Base-by-base conservation (phyloP, 1,284 basidiomycete genomes). In the Trichosporon coremiiforme region DNA sequence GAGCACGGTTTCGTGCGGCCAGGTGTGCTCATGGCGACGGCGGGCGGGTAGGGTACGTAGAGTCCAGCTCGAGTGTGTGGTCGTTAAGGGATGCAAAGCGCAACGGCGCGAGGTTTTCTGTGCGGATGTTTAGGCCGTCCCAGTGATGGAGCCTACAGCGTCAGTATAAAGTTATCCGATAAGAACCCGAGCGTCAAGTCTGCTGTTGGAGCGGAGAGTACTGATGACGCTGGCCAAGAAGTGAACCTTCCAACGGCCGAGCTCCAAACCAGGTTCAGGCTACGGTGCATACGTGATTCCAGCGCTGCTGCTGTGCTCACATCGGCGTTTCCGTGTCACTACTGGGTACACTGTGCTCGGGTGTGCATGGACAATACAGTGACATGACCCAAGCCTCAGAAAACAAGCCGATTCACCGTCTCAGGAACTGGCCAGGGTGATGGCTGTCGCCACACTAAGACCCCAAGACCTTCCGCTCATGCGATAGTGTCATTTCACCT, bases 1-100 rank as follows among this genome's bases (percentile, higher is more conserved):
- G 57, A 62, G 31, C 31, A 62, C 31, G 17, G 31, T 62, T 35
- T 33, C 15, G 31, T 33, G 57, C 57, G 57, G 17, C 57, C 29
- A 15, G 53, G 53, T 29, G 25, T 57, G 57, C 57, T 62, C 57
- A 62, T 62, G 57, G 57, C 57, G 57, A 62, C 57, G 57, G 57
- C 57, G 57, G 57, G 12, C 20, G 5, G 31, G 20, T 35, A 13
- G 6, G 31, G 57, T 62, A 31, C 35, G 29, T 10, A 15, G 7
- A 33, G 29, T 33, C 29, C 31, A 35, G 33, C 15, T 62, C 17
- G 57, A 62, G 29, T 17, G 57, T n/a, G 7, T 15, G 31, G 31
- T 12, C 50, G 50, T 22, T 53, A 53, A 2, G 50, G 15, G 50
- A 25, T 53, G 50, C 50, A 25, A 17, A 9, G 17, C 57, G 31